phyloP scores from a whole-genome alignment of 2,329 filamentous ascomycete species.

The Neophaeococcomyces aloes region DNA sequence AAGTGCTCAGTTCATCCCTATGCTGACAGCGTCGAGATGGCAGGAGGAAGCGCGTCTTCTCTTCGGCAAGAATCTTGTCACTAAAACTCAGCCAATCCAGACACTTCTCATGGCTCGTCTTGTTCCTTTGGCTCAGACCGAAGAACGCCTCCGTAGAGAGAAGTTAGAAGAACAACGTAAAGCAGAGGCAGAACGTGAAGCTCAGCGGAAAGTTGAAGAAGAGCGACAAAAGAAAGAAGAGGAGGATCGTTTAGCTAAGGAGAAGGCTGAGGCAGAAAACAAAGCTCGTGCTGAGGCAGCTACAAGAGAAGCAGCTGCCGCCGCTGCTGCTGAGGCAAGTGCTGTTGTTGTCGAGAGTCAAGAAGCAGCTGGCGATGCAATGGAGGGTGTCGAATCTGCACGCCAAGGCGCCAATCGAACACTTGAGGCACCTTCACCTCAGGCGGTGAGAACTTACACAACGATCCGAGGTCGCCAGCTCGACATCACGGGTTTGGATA shows the following conservation, averaged over 20 bases:
- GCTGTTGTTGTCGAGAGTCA: constrained; percentile 25
- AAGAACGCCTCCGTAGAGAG: constrained; percentile 60
- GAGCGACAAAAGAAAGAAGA: constrained; percentile 59
- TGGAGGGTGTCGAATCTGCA: constrained; percentile 65
- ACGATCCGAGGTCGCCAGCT: constrained; percentile 77
- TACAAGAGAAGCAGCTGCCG: constrained; percentile 31
- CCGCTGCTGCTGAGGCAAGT: constrained; percentile 22
- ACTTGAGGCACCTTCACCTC: constrained; percentile 26
- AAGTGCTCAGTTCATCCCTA: constrained; percentile 63
- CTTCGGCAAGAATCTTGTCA: constrained; percentile 58
- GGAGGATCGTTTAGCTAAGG: constrained; percentile 59
- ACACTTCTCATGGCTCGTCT: constrained; percentile 61
- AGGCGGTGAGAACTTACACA: constrained; percentile 60
- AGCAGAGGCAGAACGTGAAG: constrained; percentile 50
- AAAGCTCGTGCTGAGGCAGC: constrained; percentile 48
- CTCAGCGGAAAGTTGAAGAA: constrained; percentile 57
- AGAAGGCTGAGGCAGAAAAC: constrained; percentile 34
- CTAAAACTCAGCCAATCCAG: constrained; percentile 59
- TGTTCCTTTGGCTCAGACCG: constrained; percentile 73
- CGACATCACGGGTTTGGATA: constrained; percentile 88
- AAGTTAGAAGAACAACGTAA: constrained; percentile 49
- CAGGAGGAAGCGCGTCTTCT: constrained; percentile 81
- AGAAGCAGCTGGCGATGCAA: constrained; percentile 37
- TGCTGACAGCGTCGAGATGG: constrained; percentile 67
- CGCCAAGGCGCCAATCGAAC: constrained; percentile 29